phyloP scores from a whole-genome alignment of 805 yeast species.

The Metschnikowia shivogae region DNA sequence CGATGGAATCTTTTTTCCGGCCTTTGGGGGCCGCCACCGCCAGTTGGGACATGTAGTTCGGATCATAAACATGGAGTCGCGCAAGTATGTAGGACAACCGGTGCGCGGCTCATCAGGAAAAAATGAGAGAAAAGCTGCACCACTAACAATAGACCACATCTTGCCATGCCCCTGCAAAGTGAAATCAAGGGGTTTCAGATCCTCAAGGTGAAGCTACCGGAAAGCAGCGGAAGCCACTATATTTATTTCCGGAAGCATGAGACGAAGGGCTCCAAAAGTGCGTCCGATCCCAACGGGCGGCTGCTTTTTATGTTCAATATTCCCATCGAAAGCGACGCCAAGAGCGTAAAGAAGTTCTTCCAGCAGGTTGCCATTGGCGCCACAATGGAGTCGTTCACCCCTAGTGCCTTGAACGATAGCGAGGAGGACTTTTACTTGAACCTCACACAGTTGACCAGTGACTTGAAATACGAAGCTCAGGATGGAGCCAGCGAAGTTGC shows the following conservation, averaged over 20 bases:
- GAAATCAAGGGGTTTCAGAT: conserved; percentile 59
- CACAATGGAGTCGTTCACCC: conserved; percentile 46
- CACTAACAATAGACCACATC: not conserved
- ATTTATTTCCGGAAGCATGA: conserved; percentile 65
- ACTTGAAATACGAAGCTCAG: conserved; percentile 34
- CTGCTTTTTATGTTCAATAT: conserved; percentile 74
- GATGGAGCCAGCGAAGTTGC: conserved; percentile 23
- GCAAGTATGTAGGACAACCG: conserved; percentile 2
- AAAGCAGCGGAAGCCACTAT: conserved; percentile 46
- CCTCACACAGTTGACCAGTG: conserved; percentile 57
- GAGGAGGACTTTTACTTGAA: conserved; percentile 45
- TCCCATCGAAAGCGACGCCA: conserved; percentile 58
- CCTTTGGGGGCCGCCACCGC: conserved; percentile 20
- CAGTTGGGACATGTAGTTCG: conserved; percentile 1
- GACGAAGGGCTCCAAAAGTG: conserved; percentile 28
- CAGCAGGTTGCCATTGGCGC: conserved; percentile 60
- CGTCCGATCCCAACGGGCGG: conserved; percentile 24
- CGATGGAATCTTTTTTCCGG: conserved; percentile 51
- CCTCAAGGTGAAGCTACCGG: conserved; percentile 44
- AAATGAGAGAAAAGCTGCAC: conserved; percentile 1
- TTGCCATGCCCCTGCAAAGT: conserved; percentile 11
- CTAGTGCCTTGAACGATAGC: conserved; percentile 36
- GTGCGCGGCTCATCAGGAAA: conserved; percentile 6
- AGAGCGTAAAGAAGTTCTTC: conserved; percentile 53
- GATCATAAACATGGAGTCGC: conserved; percentile 2